These are phyloP conservation scores for Hyaloraphidium curvatum DNA, from an alignment of 192 early-diverging fungal genomes.

Conservation along the genomic window DNA sequence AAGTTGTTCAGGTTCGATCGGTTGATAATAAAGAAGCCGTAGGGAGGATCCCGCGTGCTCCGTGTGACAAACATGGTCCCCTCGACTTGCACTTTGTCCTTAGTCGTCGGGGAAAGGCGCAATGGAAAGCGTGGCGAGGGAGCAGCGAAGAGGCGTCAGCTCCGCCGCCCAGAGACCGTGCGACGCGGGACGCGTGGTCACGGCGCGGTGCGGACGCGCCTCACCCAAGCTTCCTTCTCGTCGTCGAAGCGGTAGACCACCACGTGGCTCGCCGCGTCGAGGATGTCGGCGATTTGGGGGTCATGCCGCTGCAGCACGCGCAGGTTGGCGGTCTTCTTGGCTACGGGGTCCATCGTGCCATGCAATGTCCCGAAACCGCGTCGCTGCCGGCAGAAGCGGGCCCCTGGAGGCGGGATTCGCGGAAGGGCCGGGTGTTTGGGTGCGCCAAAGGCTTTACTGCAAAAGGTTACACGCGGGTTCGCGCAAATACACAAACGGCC, in stretches of 20 bases:
- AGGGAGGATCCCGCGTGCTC: constrained; percentile 39
- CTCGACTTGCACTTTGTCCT: constrained; percentile 78
- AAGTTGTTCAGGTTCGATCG: constrained; percentile 68
- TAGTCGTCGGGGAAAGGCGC: constrained; percentile 1
- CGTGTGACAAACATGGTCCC: constrained; percentile 78
- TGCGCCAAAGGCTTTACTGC: too few species aligned
- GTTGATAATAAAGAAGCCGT: constrained; percentile 76
- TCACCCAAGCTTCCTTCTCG: constrained; percentile 54
- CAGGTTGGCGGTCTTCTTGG: constrained; percentile 56
- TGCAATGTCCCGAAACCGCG: too few species aligned
- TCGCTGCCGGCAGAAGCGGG: too few species aligned
- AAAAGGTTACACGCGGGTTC: too few species aligned
- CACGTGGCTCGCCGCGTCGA: constrained; percentile 69
- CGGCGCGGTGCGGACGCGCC: constrained; percentile 1
- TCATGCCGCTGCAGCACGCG: constrained; percentile 70
- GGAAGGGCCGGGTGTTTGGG: too few species aligned
- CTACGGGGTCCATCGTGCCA: too few species aligned
- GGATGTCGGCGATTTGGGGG: constrained; percentile 45
- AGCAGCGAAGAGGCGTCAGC: not conserved
- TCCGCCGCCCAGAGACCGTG: too few species aligned
- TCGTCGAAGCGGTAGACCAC: constrained; percentile 79
- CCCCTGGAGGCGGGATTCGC: too few species aligned
- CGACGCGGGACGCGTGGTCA: not conserved
- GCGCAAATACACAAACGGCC: too few species aligned
- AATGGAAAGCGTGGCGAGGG: not conserved